These are phyloP conservation scores for Zizania palustris DNA, from an alignment of 202 grass and related monocot genomes.

Conservation along the genomic window DNA sequence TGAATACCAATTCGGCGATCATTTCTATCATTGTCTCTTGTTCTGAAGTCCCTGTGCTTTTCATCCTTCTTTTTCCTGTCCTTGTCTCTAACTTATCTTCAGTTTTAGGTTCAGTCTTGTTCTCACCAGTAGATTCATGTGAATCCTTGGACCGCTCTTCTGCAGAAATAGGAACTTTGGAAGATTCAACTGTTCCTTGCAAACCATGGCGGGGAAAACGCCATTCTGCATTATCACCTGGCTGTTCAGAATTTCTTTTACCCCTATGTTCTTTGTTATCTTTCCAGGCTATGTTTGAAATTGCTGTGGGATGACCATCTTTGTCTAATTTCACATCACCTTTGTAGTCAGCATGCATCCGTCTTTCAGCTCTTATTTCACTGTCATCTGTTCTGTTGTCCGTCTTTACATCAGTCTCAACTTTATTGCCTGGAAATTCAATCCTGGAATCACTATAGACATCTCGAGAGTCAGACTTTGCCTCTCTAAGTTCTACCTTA, in stretches of 20 bases:
- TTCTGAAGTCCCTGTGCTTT: slow-evolving; percentile 61
- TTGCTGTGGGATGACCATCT: slow-evolving; percentile 44
- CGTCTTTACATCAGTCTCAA: slow-evolving; percentile 50
- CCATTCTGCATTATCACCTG: slow-evolving; percentile 57
- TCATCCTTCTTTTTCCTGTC: slow-evolving; percentile 71
- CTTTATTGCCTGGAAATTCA: slow-evolving; percentile 56
- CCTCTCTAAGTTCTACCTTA: slow-evolving; percentile 57
- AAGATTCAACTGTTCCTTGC: slow-evolving; percentile 58
- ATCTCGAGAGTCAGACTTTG: slow-evolving; percentile 52
- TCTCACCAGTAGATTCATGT: slow-evolving; percentile 63
- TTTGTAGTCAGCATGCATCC: slow-evolving; percentile 49
- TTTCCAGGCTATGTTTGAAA: slow-evolving; percentile 60
- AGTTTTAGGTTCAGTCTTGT: slow-evolving; percentile 59
- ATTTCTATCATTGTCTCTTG: slow-evolving; percentile 67
- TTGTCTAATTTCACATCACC: slow-evolving; percentile 59
- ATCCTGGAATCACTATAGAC: slow-evolving; percentile 44
- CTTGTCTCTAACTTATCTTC: slow-evolving; percentile 76
- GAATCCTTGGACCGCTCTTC: slow-evolving; percentile 50
- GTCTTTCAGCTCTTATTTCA: slow-evolving; percentile 59
- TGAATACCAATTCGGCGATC: slow-evolving; percentile 54
- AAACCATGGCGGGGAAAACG: slow-evolving; percentile 51
- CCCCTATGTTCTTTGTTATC: slow-evolving; percentile 59
- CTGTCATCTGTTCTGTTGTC: slow-evolving; percentile 64
- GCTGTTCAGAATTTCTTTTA: slow-evolving; percentile 61
- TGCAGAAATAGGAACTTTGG: slow-evolving; percentile 41